Evolutionary conservation across 2,329 filamentous ascomycete genomes (phyloP).

Genomic region (Aureobasidium sp.): DNA sequence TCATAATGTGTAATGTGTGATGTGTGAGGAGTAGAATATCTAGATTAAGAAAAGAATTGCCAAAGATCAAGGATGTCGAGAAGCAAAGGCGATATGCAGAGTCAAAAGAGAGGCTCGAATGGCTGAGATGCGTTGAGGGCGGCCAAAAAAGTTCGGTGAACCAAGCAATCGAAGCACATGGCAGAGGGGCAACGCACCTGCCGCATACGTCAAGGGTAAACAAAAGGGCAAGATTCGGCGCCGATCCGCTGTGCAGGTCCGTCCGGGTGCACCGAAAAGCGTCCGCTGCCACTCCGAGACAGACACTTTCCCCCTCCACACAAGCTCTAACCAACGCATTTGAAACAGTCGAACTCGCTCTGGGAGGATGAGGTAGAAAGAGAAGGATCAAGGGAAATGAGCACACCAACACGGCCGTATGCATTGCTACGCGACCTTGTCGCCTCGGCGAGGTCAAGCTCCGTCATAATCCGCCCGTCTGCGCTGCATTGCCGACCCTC

Average conservation of each 20-base stretch:
- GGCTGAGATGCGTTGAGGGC: background rate
- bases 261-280: background rate
- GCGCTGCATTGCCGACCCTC: background rate
- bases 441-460: background rate
- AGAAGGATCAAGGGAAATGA: slow-evolving; percentile 1
- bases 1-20: slow-evolving; percentile 16
- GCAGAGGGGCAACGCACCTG: background rate
- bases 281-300: background rate
- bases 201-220: slow-evolving; percentile 2
- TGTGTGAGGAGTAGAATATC: background rate
- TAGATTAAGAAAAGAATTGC: background rate
- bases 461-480: background rate
- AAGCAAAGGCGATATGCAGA: background rate
- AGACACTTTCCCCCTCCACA: background rate
- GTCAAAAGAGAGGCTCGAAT: background rate
- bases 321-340: background rate
- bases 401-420: slow-evolving; percentile 8
- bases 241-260: background rate
- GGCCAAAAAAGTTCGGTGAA: slow-evolving; percentile 3
- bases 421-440: slow-evolving; percentile 5
- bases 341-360: background rate
- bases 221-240: background rate
- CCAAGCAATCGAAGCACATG: slow-evolving; percentile 9
- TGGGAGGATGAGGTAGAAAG: slow-evolving; percentile 14
- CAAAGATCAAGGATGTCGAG: background rate